Base-by-base conservation (phyloP, 495 filamentous ascomycete species). In the Pseudevernia furfuracea region DNA sequence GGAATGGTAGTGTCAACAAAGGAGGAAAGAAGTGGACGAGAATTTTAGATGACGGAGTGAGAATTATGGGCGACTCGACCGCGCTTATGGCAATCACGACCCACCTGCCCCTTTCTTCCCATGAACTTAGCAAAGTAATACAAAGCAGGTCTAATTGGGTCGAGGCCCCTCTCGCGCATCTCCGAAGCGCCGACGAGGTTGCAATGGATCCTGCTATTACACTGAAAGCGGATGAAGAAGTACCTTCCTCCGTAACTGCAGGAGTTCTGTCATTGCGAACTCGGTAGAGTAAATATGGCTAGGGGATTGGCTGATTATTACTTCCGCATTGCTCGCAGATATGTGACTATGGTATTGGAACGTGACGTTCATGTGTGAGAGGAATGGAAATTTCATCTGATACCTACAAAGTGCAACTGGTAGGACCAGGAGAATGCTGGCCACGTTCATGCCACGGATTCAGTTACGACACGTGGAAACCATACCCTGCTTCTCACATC, bases 41-140 rank as follows among this genome's bases (percentile, higher is more conserved):
- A 21, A 57, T 59, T 43, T 58, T 19, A 58, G 49, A 52, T 63
- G 23, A 59, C 44, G 49, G 36, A 28, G n/a, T 59, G 58, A 32
- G 9, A 32, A 56, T 46, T 34, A 39, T 59, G 55, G 32, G 7
- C 19, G 53, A 36, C 36, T 59, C 36, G 43, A 46, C 38, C 58
- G 64, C 64, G 64, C 64, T 66, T 66, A 62, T 28, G 64, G 64
- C 39, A 66, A 44, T 49, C 64, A 66, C 59, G 23, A 57, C 30
- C 3, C 39, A n/a, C 17, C n/a, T 61, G 21, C 38, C 59, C 25
- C 41, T 11, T 38, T n/a, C 36, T 23, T 39, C 15, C 28, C 3
- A 55, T 32, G 8, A 1, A 17, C n/a, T 21, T 55, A 21, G n/a
- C 39, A 46, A 25, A 30, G 59, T 60, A 19, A 37, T 17, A 60